phyloP scores from a whole-genome alignment of 257 asterid genomes.

The Voacanga thouarsii region DNA sequence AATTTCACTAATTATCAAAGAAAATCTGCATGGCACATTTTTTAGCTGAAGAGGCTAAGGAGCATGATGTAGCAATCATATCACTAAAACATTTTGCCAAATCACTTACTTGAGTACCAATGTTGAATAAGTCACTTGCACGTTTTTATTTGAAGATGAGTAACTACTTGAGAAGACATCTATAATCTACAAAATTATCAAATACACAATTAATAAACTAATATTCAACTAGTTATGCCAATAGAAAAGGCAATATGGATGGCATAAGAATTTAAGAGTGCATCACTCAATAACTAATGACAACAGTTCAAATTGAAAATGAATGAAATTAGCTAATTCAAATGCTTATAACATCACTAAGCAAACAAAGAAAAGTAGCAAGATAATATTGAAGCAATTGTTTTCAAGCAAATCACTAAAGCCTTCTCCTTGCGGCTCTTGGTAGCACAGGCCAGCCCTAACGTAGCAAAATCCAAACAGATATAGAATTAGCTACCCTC shows the following conservation, averaged over 20 bases:
- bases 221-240: neutral
- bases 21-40: neutral
- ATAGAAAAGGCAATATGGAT: neutral
- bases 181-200: conserved; percentile 61
- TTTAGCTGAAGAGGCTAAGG: neutral
- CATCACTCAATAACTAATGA: neutral
- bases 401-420: too few relatives aligned
- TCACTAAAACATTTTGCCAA: neutral
- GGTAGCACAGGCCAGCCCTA: neutral
- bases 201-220: conserved; percentile 10
- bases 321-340: neutral
- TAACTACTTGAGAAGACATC: conserved; percentile 78
- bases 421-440: neutral
- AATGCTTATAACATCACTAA: neutral
- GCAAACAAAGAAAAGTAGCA: neutral
- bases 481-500: neutral
- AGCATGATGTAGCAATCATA: neutral
- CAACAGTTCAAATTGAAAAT: neutral
- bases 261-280: too few relatives aligned
- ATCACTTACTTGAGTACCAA: too few relatives aligned
- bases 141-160: conserved; percentile 69
- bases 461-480: neutral
- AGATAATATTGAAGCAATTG: neutral
- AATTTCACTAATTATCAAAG: neutral
- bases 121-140: too few relatives aligned